These are phyloP conservation scores for Colletotrichum spinosum DNA, from an alignment of 2,329 filamentous ascomycete species.

Conservation along the genomic window DNA sequence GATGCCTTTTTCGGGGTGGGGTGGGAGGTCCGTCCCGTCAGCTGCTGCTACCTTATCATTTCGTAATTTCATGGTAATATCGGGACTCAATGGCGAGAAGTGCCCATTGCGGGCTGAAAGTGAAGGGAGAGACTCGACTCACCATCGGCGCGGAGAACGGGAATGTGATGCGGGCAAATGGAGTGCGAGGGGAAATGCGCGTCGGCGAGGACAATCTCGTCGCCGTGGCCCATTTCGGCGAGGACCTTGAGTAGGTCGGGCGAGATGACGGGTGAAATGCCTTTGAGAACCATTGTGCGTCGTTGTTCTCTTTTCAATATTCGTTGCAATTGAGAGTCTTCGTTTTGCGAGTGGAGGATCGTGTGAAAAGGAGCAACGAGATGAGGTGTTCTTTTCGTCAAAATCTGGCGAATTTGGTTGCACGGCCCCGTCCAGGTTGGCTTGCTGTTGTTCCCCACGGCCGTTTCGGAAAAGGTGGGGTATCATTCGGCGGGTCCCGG, in stretches of 20 bases:
- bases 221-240: constrained; percentile 35
- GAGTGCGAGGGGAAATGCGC: constrained; percentile 35
- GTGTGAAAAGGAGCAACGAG: too few relatives aligned
- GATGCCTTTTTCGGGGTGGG: constrained; percentile 9
- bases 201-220: constrained; percentile 32
- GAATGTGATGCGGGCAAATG: constrained; percentile 33
- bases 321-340: background rate
- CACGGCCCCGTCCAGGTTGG: too few relatives aligned
- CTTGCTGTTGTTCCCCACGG: background rate
- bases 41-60: background rate
- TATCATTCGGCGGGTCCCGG: background rate
- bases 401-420: too few relatives aligned
- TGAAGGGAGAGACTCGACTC: background rate
- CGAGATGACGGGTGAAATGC: constrained; percentile 34
- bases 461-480: constrained; percentile 13
- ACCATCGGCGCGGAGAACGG: constrained; percentile 31
- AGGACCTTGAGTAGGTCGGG: constrained; percentile 35
- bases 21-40: too few relatives aligned
- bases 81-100: background rate
- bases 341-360: background rate
- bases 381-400: background rate
- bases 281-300: constrained; percentile 22
- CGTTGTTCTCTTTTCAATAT: background rate
- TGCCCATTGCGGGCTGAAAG: too few relatives aligned
- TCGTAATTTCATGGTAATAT: too few relatives aligned